A percentile compares a stretch with the other conserved stretches of the same genome.
Conservation (phyloP, 768 basidiomycete genomes). For the Xanthoconium stramineum region DNA sequence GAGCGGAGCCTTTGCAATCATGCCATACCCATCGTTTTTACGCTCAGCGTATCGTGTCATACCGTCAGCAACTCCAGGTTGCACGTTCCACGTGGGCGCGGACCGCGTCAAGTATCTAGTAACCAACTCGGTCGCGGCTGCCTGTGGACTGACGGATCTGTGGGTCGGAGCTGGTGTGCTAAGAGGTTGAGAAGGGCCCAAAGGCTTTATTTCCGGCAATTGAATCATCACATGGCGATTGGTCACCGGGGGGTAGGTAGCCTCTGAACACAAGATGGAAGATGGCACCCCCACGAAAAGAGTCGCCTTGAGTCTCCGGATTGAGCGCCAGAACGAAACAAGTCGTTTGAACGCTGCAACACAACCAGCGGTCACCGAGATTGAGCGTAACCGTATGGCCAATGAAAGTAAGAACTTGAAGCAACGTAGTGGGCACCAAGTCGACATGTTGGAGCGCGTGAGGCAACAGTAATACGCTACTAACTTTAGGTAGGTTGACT, state of each 20-base stretch:
- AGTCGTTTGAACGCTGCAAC: background rate
- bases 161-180: background rate
- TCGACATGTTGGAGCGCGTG: background rate
- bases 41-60: background rate
- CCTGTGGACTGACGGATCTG: background rate
- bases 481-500: background rate
- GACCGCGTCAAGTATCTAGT: background rate
- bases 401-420: background rate
- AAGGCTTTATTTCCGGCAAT: background rate
- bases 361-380: background rate
- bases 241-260: background rate
- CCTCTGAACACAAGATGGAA: background rate
- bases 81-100: background rate
- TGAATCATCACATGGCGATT: background rate
- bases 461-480: too few relatives aligned
- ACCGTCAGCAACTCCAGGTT: background rate
- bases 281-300: background rate
- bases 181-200: background rate
- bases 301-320: background rate
- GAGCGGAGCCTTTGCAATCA: background rate
- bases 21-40: background rate
- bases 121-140: background rate
- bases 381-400: background rate
- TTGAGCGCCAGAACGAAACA: background rate
- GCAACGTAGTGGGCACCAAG: background rate